Base-by-base conservation (phyloP, 2,329 filamentous ascomycete genomes). In the Akanthomyces lecanii region DNA sequence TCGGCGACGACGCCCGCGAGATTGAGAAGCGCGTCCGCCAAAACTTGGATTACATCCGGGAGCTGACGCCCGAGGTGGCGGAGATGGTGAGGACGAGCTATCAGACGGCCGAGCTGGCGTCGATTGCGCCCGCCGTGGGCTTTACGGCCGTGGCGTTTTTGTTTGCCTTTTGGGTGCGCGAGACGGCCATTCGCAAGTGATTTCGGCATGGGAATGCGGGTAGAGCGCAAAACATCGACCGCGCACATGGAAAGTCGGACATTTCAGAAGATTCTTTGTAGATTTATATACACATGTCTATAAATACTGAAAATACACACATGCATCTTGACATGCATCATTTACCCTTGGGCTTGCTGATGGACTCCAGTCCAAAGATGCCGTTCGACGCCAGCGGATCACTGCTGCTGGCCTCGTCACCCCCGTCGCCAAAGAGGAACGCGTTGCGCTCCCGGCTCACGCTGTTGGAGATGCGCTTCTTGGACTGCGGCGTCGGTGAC, bases 11-110 rank as follows among this genome's bases (percentile, higher is more conserved):
- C 59, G 87, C 89, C 0, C 78, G 83, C 28, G 77, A 83, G 61
- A 90, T 93, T 66, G 88, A 91, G 50, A 81, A 86, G 63, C 81
- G 81, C 12, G 90, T 92, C 4, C 81, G 90, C 28, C 80, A 89
- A 72, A 91, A 85, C 69, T 78, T 94, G 48, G 84, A 89, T 56
- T 91, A 84, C 69, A 87, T 92, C 71, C 82, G 82, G 53, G 77
- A 80, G 5, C 78, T 94, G 40, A 84, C 89, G 6, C 86, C 89
- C 0, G 77, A 73, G 2, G 75, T 88, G 1, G 83, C 82, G 30
- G 76, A 71, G 14, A 73, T 89, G 14, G 89, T 94, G 4, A 81
- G 85, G 44, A 75, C 77, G 33, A 90, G 88, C 71, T 94, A 93
- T 73, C 84, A 85, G 48, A 62, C 73, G 10, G 77, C 77, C 4